These are phyloP conservation scores for Collybiopsis luxurians DNA, from an alignment of 768 basidiomycete genomes.

Conservation along the genomic window DNA sequence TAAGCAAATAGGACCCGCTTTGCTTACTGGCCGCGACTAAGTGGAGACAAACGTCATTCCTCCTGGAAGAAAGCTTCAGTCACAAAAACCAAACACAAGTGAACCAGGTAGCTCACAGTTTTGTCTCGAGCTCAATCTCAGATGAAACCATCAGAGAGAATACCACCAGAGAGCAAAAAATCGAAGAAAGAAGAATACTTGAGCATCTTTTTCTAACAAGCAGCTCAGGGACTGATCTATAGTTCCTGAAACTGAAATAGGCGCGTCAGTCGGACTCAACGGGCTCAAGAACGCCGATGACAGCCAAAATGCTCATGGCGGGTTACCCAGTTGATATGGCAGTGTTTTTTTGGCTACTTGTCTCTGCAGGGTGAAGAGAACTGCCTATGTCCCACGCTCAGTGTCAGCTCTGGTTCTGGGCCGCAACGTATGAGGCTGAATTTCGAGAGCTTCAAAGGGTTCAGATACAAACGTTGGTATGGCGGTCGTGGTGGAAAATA, in stretches of 20 bases:
- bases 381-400: too few species aligned
- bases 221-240: too few species aligned
- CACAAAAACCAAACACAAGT: background rate
- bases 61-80: background rate
- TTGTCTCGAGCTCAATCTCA: background rate
- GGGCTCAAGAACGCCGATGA: conserved; percentile 1
- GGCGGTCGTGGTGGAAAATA: too few species aligned
- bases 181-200: background rate
- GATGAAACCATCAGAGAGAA: background rate
- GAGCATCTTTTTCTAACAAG: background rate
- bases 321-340: background rate
- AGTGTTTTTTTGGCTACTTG: too few species aligned
- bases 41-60: conserved; percentile 1
- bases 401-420: too few species aligned
- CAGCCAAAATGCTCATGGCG: background rate
- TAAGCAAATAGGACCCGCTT: background rate
- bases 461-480: too few species aligned
- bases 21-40: background rate
- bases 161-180: background rate
- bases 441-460: too few species aligned
- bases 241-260: too few species aligned
- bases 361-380: too few species aligned
- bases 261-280: too few species aligned
- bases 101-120: background rate
- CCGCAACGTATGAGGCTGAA: too few species aligned